phyloP scores from a whole-genome alignment of 192 early-diverging fungal species.

The Coemansia sp. region DNA sequence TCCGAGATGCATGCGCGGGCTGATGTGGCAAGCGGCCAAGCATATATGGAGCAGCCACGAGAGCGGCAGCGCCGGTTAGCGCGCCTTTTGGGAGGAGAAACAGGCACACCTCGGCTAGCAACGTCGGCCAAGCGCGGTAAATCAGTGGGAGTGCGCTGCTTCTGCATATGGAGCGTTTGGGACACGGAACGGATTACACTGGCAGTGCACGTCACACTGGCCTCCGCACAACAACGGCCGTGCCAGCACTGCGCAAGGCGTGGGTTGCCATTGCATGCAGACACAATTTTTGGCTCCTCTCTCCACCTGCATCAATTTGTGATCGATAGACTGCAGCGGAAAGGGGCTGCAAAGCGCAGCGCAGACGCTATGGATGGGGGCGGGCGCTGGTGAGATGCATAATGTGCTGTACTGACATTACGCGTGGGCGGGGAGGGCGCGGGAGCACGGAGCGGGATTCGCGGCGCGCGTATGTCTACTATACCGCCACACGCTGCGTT shows the following conservation, averaged over 20 bases:
- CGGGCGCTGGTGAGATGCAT: neutral
- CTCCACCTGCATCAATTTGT: conserved; percentile 5
- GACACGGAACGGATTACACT: too few relatives aligned
- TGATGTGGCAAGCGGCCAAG: neutral
- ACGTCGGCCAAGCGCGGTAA: too few relatives aligned
- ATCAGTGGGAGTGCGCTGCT: too few relatives aligned
- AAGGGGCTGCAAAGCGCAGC: neutral
- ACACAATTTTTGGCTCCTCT: neutral
- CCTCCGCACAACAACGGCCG: neutral
- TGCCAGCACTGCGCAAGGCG: neutral
- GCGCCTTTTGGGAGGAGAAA: neutral
- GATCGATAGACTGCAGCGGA: conserved; percentile 4
- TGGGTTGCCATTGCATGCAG: neutral
- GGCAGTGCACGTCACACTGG: neutral
- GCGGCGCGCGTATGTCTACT: neutral
- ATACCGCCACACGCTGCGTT: neutral
- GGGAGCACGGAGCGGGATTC: neutral
- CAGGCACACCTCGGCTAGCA: too few relatives aligned
- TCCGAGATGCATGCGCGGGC: neutral
- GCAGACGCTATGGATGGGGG: neutral
- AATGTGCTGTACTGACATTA: neutral
- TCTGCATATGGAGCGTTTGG: too few relatives aligned
- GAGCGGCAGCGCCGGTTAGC: neutral
- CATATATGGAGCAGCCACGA: neutral
- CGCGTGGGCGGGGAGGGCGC: neutral